phyloP scores from a whole-genome alignment of 78 protist genomes.

The Protostelium mycophagum region DNA sequence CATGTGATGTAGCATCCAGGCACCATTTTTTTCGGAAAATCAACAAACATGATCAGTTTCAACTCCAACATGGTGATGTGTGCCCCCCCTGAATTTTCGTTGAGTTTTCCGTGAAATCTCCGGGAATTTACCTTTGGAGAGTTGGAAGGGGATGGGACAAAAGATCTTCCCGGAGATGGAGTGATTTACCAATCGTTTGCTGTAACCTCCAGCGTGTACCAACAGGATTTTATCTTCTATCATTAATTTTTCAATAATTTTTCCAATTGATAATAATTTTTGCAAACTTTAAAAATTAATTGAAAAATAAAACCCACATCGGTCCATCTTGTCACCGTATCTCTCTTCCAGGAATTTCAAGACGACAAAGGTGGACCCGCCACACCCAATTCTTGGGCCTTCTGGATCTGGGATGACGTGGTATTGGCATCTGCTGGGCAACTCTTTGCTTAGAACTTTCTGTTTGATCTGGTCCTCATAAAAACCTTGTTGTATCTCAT shows the following conservation, averaged over 20 bases:
- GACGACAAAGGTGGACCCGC: constrained; percentile 42
- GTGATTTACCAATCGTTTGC: constrained; percentile 43
- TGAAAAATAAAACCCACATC: not conserved
- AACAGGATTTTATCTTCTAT: constrained; percentile 21
- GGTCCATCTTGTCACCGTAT: not conserved
- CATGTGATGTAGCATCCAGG: constrained; percentile 53
- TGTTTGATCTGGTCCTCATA: constrained; percentile 26
- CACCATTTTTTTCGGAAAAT: constrained; percentile 38
- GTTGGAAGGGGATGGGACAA: constrained; percentile 35
- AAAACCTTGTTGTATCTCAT: constrained; percentile 29
- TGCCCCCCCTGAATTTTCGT: not conserved
- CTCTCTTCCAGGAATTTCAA: not conserved
- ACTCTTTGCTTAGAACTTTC: constrained; percentile 2
- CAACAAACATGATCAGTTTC: constrained; percentile 34
- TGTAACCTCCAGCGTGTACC: constrained; percentile 55
- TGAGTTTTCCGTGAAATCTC: not conserved
- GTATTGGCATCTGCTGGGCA: constrained; percentile 24
- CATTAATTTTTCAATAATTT: not conserved
- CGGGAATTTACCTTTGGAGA: not conserved
- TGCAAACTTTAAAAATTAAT: not conserved
- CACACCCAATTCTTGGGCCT: constrained; percentile 51
- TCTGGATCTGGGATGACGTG: constrained; percentile 37
- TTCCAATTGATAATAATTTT: not conserved
- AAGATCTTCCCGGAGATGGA: constrained; percentile 47
- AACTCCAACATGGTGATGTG: constrained; percentile 48